Conservation (phyloP, 2,329 filamentous ascomycete species). For the Didymella exigua region DNA sequence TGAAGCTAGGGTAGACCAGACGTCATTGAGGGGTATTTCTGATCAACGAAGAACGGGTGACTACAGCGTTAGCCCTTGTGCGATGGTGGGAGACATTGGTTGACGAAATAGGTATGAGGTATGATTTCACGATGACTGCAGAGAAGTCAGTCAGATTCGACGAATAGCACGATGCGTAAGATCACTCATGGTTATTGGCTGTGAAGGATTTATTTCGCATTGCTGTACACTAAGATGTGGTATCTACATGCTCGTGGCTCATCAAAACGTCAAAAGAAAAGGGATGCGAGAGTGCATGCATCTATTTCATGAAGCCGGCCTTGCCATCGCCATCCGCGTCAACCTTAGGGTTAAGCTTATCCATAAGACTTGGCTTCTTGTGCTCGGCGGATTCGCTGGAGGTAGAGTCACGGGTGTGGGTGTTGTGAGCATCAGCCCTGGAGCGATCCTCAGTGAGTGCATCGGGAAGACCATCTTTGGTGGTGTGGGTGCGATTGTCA, state of each 20-base stretch:
- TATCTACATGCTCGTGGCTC: slow-evolving; percentile 15
- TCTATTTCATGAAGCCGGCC: slow-evolving; percentile 60
- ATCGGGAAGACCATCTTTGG: slow-evolving; percentile 18
- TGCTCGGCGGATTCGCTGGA: slow-evolving; percentile 9
- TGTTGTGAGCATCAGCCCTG: slow-evolving; percentile 18
- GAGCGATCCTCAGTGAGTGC: slow-evolving; percentile 24
- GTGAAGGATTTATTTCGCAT: background rate
- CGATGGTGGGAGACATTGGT: background rate
- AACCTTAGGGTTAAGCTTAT: slow-evolving; percentile 59
- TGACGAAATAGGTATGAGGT: background rate
- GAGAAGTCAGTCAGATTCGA: too few species aligned
- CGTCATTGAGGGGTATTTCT: slow-evolving; percentile 13
- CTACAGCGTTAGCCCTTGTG: background rate
- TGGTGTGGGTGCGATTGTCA: slow-evolving; percentile 7
- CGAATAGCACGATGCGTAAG: too few species aligned
- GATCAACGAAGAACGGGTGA: background rate
- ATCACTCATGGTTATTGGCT: background rate
- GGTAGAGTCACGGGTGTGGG: slow-evolving; percentile 10
- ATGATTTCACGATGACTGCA: too few species aligned
- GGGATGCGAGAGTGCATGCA: background rate
- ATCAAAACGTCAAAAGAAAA: background rate
- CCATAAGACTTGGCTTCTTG: slow-evolving; percentile 56
- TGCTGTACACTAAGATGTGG: slow-evolving; percentile 10
- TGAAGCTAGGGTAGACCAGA: slow-evolving; percentile 6
- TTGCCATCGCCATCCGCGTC: slow-evolving; percentile 63